Percentiles rank a stretch among this genome's conserved stretches.
Evolutionary conservation across 2,329 filamentous ascomycete species (phyloP).

Genomic region (Periconia macrospinosa): DNA sequence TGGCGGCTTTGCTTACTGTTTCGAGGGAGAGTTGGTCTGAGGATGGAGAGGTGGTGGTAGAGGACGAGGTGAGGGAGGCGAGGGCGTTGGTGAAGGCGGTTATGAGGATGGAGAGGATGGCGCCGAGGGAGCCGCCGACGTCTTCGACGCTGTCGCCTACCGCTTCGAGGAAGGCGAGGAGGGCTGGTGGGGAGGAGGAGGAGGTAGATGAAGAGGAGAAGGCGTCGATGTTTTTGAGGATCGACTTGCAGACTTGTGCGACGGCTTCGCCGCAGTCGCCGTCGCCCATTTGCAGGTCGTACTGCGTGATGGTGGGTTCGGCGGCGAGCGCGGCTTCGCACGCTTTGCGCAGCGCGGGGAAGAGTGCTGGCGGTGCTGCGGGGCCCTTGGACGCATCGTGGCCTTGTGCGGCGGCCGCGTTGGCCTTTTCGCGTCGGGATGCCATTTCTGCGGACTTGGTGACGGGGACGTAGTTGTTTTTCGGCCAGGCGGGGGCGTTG

Average conservation of each 20-base stretch:
- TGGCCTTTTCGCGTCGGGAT: constrained; percentile 29
- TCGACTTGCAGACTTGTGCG: constrained; percentile 67
- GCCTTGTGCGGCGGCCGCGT: constrained; percentile 24
- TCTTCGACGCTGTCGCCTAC: constrained; percentile 66
- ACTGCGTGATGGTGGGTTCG: constrained; percentile 67
- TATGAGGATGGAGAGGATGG: constrained; percentile 82
- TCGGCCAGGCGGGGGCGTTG: constrained; percentile 55
- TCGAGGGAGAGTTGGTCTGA: too few species aligned
- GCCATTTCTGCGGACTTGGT: constrained; percentile 28
- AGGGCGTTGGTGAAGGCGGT: constrained; percentile 67
- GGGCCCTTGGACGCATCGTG: constrained; percentile 26
- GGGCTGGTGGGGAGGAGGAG: constrained; percentile 42
- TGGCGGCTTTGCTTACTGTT: constrained; percentile 44
- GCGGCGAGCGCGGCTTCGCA: constrained; percentile 56
- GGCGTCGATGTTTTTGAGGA: constrained; percentile 50
- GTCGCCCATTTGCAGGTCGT: constrained; percentile 82
- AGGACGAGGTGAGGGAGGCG: constrained; percentile 27
- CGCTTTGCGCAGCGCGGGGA: constrained; percentile 45
- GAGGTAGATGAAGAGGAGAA: neutral
- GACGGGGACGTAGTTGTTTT: constrained; percentile 46
- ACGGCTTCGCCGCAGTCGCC: constrained; percentile 78
- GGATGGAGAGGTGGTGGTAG: constrained; percentile 25
- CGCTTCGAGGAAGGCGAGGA: constrained; percentile 61
- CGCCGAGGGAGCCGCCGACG: constrained; percentile 75
- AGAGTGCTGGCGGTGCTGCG: constrained; percentile 45